Base-by-base conservation (phyloP, 371 early-diverging fungal species). In the Blakeslea trispora region DNA sequence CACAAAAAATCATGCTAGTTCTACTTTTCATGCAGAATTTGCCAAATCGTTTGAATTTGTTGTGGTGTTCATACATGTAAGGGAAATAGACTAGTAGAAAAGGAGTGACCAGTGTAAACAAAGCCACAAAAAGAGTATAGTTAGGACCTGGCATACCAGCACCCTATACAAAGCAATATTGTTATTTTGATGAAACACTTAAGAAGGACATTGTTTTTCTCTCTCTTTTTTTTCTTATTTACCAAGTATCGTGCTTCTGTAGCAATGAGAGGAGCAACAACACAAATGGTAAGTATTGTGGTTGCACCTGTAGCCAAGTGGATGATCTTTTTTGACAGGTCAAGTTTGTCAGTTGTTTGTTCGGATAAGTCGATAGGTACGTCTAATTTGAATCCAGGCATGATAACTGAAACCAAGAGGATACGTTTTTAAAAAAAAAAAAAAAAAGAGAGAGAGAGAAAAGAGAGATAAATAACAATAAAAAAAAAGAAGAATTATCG, bases 21-120 rank as follows among this genome's bases (percentile, higher is more conserved):
- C 70, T 55, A 22, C 56, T 59, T 47, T 69, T 69, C n/a, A 69
- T n/a, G 23, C 59, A 66, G 31, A 69, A 69, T 50, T 69, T 69
- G 35, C 66, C 70, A 43, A 63, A 39, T n/a, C 45, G 45, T 50
- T 63, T 69, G 41, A 69, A 69, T 34, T 69, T 69, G 48, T 63
- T 66, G 24, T 69, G 24, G 15, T 49, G 55, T 35, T 69, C 70
- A 22, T 69, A 69, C 57, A 63, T 66, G 59, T 60, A 69, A 46
- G 70, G 70, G 23, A 69, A 66, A 49, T 62, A 66, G 17, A 66
- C 60, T 17, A 69, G 45, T 15, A 53, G 34, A 23, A 69, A 62
- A 1, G 70, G 66, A 10, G 51, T 28, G 15, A 59, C 57, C 5
- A 66, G 32, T 34, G 56, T 62, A 28, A 59, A 14, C 17, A 69